Conservation (phyloP, 345 rosid genomes). For the Hibiscus trionum region DNA sequence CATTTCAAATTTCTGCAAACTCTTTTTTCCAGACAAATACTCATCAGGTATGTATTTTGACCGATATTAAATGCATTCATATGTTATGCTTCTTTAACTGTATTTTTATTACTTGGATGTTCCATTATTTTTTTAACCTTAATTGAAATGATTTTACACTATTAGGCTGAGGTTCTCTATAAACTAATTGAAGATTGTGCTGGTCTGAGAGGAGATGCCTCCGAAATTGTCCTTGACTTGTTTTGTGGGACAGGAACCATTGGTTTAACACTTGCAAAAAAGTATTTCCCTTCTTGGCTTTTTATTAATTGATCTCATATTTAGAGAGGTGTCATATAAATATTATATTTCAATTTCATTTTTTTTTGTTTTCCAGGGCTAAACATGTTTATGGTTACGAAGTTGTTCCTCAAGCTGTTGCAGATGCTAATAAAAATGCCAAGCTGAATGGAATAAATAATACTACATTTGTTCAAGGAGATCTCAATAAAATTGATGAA, state of each 20-base stretch:
- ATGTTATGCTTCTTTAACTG: background rate
- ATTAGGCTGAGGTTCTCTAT: conserved; percentile 87
- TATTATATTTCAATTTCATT: background rate
- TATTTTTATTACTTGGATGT: background rate
- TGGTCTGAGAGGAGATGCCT: conserved; percentile 79
- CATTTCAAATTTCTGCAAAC: conserved; percentile 89
- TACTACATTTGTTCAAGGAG: conserved; percentile 85
- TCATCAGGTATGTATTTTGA: conserved; percentile 45
- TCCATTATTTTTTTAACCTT: conserved; percentile 3
- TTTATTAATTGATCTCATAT: background rate
- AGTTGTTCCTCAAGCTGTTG: conserved; percentile 84
- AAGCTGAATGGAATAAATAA: conserved; percentile 66
- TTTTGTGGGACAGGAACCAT: conserved; percentile 97
- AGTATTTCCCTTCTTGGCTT: conserved; percentile 26
- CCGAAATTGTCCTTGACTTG: conserved; percentile 85
- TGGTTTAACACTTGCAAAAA: conserved; percentile 81
- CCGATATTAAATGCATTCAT: background rate
- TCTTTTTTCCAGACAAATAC: conserved; percentile 96
- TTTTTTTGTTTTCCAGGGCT: conserved; percentile 34
- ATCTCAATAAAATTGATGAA: conserved; percentile 83
- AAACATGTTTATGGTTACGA: conserved; percentile 87
- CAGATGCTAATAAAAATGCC: conserved; percentile 72
- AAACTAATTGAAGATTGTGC: conserved; percentile 78
- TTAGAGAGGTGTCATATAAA: background rate
- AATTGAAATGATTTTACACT: conserved; percentile 9